Evolutionary conservation across 345 rosid genomes (phyloP).

Genomic region (Kernera saxatilis): DNA sequence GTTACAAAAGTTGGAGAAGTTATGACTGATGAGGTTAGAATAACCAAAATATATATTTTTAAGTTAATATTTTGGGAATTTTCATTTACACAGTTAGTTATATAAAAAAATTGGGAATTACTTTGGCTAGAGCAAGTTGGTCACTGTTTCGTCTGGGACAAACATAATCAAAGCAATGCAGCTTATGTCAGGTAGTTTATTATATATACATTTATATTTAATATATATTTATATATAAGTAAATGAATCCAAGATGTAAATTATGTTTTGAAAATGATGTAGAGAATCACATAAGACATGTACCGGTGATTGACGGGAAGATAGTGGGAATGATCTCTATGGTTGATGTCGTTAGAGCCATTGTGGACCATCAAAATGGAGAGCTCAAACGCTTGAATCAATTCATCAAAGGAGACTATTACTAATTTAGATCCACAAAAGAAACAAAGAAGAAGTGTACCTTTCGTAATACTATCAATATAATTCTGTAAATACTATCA

Average conservation of each 20-base stretch:
- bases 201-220: neutral
- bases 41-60: neutral
- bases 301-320: constrained; percentile 77
- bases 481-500: neutral
- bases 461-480: neutral
- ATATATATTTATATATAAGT: neutral
- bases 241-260: neutral
- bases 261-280: constrained; percentile 10
- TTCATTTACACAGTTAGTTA: neutral
- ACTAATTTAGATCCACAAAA: constrained; percentile 7
- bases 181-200: constrained; percentile 72
- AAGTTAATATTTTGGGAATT: neutral
- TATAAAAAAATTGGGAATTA: neutral
- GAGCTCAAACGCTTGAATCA: constrained; percentile 74
- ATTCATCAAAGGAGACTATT: constrained; percentile 76
- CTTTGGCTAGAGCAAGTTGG: constrained; percentile 47
- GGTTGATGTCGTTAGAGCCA: constrained; percentile 70
- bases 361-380: constrained; percentile 79
- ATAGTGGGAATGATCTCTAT: constrained; percentile 82
- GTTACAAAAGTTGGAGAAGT: constrained; percentile 73
- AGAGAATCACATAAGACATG: constrained; percentile 73
- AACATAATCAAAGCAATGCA: constrained; percentile 75
- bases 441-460: neutral
- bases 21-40: constrained; percentile 71
- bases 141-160: constrained; percentile 66